phyloP scores from a whole-genome alignment of 2,329 filamentous ascomycete genomes.

The Fusarium euwallaceae region DNA sequence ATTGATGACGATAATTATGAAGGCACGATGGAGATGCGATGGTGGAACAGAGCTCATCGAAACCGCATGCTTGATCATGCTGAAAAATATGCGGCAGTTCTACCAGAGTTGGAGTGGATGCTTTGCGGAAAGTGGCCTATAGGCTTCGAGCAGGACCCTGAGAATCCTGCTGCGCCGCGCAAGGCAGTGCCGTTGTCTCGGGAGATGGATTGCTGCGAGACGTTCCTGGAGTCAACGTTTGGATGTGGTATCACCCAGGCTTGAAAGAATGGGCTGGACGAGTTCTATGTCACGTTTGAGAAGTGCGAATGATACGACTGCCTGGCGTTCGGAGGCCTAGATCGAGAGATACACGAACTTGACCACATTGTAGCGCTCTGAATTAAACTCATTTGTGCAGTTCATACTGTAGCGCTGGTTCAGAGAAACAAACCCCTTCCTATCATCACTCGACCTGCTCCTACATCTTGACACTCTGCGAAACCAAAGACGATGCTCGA shows the following conservation, averaged over 20 bases:
- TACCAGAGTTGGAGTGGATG: constrained; percentile 30
- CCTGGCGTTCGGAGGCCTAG: too few relatives aligned
- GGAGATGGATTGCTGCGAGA: background rate
- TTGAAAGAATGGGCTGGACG: background rate
- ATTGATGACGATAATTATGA: too few relatives aligned
- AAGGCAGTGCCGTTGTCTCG: background rate
- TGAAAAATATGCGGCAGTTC: constrained; percentile 17
- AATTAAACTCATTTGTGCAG: too few relatives aligned
- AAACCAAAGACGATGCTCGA: background rate
- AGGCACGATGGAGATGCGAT: background rate
- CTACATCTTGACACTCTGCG: background rate
- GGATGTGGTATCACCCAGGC: background rate
- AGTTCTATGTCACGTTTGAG: background rate
- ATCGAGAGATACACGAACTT: too few relatives aligned
- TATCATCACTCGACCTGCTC: background rate
- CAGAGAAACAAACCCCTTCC: background rate
- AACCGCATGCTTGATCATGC: constrained; percentile 37
- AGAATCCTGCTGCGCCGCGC: background rate
- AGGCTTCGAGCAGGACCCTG: background rate
- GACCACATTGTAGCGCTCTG: too few relatives aligned
- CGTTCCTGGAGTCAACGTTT: background rate
- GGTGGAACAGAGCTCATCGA: constrained; percentile 22
- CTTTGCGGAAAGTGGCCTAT: constrained; percentile 28
- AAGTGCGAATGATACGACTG: too few relatives aligned
- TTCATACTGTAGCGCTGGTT: background rate